Percentiles rank a stretch among this genome's conserved stretches.
Evolutionary conservation across 306 rosid genomes (phyloP).

Genomic region (Quercus agrifolia): DNA sequence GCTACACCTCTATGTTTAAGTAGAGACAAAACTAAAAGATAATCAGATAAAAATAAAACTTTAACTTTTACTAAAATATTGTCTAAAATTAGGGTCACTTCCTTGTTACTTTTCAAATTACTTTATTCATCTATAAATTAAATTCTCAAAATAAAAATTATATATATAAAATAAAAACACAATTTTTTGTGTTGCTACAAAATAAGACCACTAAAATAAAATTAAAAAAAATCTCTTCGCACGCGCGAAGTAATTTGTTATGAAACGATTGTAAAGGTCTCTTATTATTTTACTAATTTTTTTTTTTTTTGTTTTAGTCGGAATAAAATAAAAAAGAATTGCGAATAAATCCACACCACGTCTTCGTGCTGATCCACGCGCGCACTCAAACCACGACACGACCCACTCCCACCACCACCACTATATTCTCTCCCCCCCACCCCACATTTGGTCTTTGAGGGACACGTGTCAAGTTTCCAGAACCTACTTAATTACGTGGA

Average conservation of each 20-base stretch:
- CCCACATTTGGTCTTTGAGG: not conserved
- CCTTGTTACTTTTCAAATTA: no score
- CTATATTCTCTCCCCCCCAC: not conserved
- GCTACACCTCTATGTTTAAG: fast-evolving
- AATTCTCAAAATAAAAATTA: no score
- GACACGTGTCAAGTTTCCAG: constrained; percentile 33
- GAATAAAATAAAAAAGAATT: not conserved
- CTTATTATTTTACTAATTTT: not conserved
- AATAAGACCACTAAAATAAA: no score
- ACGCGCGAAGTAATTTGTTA: no score
- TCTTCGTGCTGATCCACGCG: not conserved
- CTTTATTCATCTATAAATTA: no score
- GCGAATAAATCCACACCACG: not conserved
- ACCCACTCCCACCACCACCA: no score
- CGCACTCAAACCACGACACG: constrained; percentile 2
- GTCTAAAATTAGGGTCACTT: fast-evolving
- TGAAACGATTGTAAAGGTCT: no score
- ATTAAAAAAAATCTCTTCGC: no score
- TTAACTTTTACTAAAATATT: fast-evolving
- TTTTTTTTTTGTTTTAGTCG: not conserved
- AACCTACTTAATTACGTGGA: constrained; percentile 9
- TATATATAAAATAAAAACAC: no score
- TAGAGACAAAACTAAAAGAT: no score
- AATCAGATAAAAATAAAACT: fast-evolving
- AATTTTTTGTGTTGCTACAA: no score